phyloP scores from a whole-genome alignment of 768 basidiomycete species.

The Boletellus sp. region DNA sequence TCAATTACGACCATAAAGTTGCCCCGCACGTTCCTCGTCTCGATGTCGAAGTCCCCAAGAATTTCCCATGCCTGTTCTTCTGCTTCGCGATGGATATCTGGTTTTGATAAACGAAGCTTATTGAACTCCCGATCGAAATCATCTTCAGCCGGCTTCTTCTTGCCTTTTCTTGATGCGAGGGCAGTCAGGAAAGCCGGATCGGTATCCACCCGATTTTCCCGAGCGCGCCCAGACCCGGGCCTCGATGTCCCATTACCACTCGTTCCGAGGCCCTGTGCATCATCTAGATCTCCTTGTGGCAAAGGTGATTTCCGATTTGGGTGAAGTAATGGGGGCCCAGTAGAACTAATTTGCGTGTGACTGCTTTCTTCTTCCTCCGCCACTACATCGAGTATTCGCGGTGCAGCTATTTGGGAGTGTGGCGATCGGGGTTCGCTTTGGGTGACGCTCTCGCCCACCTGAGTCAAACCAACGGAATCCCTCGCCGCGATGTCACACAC shows the following conservation, averaged over 20 bases:
- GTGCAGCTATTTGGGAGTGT: conserved; percentile 1
- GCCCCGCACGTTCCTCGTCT: conserved; percentile 57
- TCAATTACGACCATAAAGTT: conserved; percentile 81
- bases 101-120: conserved; percentile 66
- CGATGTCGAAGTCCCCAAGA: conserved; percentile 58
- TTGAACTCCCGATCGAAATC: conserved; percentile 79
- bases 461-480: conserved; percentile 12
- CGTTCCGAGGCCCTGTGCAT: conserved; percentile 27
- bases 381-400: conserved; percentile 32
- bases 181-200: conserved; percentile 69
- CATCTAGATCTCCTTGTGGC: background rate
- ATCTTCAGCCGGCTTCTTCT: conserved; percentile 55
- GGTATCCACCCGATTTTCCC: conserved; percentile 40
- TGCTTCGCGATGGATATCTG: conserved; percentile 48
- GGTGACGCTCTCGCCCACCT: conserved; percentile 22
- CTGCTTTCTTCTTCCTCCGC: conserved; percentile 55
- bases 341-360: background rate
- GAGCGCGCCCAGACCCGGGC: conserved; percentile 3
- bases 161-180: conserved; percentile 63
- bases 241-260: conserved; percentile 4
- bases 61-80: conserved; percentile 54
- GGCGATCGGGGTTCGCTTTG: conserved; percentile 23
- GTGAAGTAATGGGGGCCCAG: background rate
- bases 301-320: conserved; percentile 1
- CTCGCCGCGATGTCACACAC: conserved; percentile 9